phyloP scores from a whole-genome alignment of 441 rosid species.

The Pelargonium fulgidum region DNA sequence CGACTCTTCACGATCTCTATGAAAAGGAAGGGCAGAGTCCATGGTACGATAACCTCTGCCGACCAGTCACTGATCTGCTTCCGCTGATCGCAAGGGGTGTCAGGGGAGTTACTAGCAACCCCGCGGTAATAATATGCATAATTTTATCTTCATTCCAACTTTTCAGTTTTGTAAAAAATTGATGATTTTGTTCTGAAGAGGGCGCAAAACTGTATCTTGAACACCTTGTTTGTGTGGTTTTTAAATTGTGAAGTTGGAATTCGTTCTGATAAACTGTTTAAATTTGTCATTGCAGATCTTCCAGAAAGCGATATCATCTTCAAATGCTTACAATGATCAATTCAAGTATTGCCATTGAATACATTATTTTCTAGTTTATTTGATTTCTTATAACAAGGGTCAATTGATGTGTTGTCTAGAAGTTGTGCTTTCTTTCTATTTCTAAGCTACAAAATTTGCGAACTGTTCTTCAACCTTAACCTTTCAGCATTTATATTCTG shows the following conservation, averaged over 20 bases:
- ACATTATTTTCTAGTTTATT: neutral
- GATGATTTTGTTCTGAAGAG: neutral
- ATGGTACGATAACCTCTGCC: conserved; percentile 97
- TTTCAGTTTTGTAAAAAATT: neutral
- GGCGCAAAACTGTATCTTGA: neutral
- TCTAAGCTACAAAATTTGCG: neutral
- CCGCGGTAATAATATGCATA: conserved; percentile 53
- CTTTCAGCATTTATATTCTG: conserved; percentile 1
- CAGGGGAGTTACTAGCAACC: conserved; percentile 96
- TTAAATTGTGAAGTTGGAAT: neutral
- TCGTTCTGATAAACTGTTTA: conserved; percentile 13
- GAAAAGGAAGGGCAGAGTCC: conserved; percentile 95
- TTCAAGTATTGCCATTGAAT: conserved; percentile 52
- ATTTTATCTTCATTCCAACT: neutral
- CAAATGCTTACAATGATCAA: conserved; percentile 92
- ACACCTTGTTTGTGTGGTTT: neutral
- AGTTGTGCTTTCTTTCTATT: neutral
- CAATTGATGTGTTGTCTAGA: conserved; percentile 1
- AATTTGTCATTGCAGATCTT: conserved; percentile 62
- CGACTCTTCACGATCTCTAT: conserved; percentile 84
- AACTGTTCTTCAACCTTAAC: neutral
- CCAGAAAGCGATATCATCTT: conserved; percentile 94
- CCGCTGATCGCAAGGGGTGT: conserved; percentile 83
- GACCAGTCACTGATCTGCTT: conserved; percentile 91
- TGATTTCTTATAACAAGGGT: neutral